Conservation (phyloP, 2,329 filamentous ascomycete genomes). For the Teratosphaeria epicoccoides region DNA sequence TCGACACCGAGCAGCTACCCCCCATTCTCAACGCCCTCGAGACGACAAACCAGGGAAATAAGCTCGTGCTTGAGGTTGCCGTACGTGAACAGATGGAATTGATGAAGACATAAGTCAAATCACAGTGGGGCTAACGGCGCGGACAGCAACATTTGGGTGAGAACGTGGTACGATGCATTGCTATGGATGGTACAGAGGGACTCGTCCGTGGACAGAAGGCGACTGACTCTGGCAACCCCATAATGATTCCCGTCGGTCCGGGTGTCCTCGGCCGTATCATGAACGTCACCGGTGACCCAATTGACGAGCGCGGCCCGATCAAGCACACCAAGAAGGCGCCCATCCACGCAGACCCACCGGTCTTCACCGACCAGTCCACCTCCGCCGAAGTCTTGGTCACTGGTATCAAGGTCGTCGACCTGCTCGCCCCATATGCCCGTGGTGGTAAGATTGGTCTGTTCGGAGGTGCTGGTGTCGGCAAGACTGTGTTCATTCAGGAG, state of each 20-base stretch:
- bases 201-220: conserved; percentile 84
- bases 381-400: conserved; percentile 93
- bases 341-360: conserved; percentile 89
- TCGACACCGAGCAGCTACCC: conserved; percentile 85
- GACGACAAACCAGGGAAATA: conserved; percentile 83
- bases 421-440: conserved; percentile 97
- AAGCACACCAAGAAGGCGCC: conserved; percentile 78
- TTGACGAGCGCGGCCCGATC: conserved; percentile 98
- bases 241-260: conserved; percentile 90
- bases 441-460: conserved; percentile 99
- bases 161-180: conserved; percentile 98
- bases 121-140: conserved; percentile 15
- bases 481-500: conserved; percentile 99
- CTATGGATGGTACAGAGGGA: conserved; percentile 99
- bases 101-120: conserved; percentile 8
- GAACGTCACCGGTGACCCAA: conserved; percentile 99
- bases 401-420: conserved; percentile 99
- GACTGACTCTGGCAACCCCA: conserved; percentile 82
- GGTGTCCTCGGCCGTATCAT: conserved; percentile 97
- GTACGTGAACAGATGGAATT: conserved; percentile 46
- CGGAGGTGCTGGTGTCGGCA: conserved; percentile 99
- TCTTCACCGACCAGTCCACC: conserved; percentile 92
- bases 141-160: conserved; percentile 95
- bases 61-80: conserved; percentile 91
- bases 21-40: conserved; percentile 94